Base-by-base conservation (phyloP, 805 yeast species). In the Dipodascopsis uninucleata region DNA sequence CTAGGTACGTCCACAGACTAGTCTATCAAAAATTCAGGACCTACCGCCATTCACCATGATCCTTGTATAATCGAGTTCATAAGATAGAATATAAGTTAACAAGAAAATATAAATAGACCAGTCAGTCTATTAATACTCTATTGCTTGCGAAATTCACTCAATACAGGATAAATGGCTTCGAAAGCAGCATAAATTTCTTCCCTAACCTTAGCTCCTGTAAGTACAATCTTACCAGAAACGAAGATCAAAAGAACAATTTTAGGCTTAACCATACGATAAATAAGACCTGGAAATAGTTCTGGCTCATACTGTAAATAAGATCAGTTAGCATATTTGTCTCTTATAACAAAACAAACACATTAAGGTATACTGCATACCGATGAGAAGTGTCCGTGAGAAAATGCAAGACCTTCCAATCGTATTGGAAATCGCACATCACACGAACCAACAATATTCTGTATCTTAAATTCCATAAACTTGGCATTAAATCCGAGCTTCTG, bases 221-320 rank as follows among this genome's bases (percentile, higher is more conserved):
- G 73, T 41, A 93, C 98, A 68, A 93, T 93, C 67, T 93, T 93
- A 26, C 98, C 98, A 23, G 95, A 85, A 39, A 93, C 98, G 66
- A 93, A 93, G 58, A 93, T 89, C 69, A 93, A 76, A 61, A 93
- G 71, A 41, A 93, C 98, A 69, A 93, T 93, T 68, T 93, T 93
- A 14, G 98, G 98, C 66, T 90, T 90, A 58, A 93, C 98, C 98
- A 93, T 93, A 76, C 98, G 87, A 74, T 93, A 93, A 70, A 93
- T 93, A 59, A 93, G 76, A 62, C 98, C 98, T 2, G 98, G 98
- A 68, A 93, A 93, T 63, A 93, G 73, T 68, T 93, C 98, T 3
- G 98, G 98, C 68, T 93, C 98, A 63, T 93, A 93, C 36, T 47
- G 41, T 45, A 41, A 49, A 6, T 32, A 28, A 44, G 12, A n/a